Evolutionary conservation across 169 alveolate species (phyloP).

Genomic region (Cyclospora cayetanensis): DNA sequence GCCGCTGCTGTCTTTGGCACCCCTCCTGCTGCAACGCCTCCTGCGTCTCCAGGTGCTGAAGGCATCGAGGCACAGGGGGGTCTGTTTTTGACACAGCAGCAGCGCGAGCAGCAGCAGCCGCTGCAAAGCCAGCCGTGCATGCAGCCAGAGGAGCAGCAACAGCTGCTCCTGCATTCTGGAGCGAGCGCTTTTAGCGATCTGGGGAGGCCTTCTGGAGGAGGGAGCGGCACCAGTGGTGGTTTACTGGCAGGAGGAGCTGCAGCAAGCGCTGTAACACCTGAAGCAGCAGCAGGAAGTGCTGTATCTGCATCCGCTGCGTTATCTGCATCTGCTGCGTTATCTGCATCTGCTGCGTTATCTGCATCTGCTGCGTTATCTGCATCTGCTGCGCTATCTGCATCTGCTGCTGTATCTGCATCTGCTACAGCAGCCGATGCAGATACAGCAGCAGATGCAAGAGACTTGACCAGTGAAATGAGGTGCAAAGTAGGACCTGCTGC

Average conservation of each 20-base stretch:
- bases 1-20: neutral
- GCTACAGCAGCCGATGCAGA: neutral
- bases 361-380: constrained; percentile 20
- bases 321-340: neutral
- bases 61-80: neutral
- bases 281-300: constrained; percentile 6
- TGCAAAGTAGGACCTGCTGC: too few species aligned
- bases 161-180: constrained; percentile 38
- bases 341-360: too few species aligned
- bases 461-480: too few species aligned
- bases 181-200: constrained; percentile 7
- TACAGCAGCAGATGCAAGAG: constrained; percentile 28
- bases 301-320: constrained; percentile 34
- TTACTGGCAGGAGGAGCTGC: neutral
- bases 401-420: constrained; percentile 28
- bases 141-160: constrained; percentile 40
- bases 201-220: too few species aligned
- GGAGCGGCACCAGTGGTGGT: too few species aligned
- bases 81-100: neutral
- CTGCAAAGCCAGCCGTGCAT: neutral
- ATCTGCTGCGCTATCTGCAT: constrained; percentile 25
- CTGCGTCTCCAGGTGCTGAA: neutral
- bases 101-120: constrained; percentile 27
- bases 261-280: neutral
- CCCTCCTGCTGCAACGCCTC: neutral